Conservation (phyloP, 2,329 filamentous ascomycete species). For the Aquanectria penicillioides region DNA sequence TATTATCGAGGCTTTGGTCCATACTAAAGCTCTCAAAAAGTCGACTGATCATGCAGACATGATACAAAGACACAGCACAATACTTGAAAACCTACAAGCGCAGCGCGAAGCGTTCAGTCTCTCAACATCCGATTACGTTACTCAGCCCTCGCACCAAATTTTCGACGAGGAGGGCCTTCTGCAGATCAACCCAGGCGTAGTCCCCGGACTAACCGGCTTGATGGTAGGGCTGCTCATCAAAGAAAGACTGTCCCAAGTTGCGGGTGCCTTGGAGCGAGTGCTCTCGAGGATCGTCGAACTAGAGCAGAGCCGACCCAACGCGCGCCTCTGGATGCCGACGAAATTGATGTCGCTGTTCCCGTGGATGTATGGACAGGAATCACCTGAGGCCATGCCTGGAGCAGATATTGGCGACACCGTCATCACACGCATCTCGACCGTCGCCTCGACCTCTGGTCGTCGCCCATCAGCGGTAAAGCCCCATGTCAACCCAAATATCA, state of each 20-base stretch:
- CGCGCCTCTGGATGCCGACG: conserved; percentile 15
- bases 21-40: conserved; percentile 7
- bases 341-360: conserved; percentile 3
- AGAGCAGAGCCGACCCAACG: background rate
- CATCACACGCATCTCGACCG: conserved; percentile 16
- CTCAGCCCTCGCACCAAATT: conserved; percentile 2
- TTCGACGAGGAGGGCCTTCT: conserved; percentile 15
- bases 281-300: conserved; percentile 10
- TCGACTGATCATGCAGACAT: conserved; percentile 3
- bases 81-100: conserved; percentile 4
- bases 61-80: conserved; percentile 7
- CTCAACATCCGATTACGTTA: conserved; percentile 2
- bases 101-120: conserved; percentile 11
- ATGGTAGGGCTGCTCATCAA: conserved; percentile 20
- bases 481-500: background rate
- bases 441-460: background rate
- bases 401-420: conserved; percentile 18
- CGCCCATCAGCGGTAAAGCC: background rate
- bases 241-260: conserved; percentile 14
- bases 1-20: conserved; percentile 11
- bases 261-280: conserved; percentile 1
- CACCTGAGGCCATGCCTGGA: background rate
- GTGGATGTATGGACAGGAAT: conserved; percentile 15
- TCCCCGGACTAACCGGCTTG: conserved; percentile 10
- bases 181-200: background rate